Base-by-base conservation (phyloP, 2,329 filamentous ascomycete genomes). In the Aspergillus sp. region DNA sequence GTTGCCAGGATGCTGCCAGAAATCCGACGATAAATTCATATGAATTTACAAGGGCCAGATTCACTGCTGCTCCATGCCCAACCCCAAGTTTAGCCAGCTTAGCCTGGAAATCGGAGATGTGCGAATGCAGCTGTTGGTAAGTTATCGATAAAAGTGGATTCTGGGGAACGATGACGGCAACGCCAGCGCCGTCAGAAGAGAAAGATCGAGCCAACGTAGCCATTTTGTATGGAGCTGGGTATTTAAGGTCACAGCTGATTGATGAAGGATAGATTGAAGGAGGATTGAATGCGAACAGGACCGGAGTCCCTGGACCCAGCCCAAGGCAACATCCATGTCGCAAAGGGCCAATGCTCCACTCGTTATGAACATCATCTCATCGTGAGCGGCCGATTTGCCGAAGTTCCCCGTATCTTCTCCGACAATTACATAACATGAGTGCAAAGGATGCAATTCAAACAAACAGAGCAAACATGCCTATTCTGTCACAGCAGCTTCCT, bases 1-100 rank as follows among this genome's bases (percentile, higher is more conserved):
- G 84, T 78, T 95, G 91, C 86, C 88, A 91, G n/a, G 90, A 86
- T 17, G 87, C 83, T n/a, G 90, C 91, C 45, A 96, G 83, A 76
- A 96, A 96, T 2, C 90, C 87, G 56, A 95, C 86, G 70, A 96
- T 89, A 77, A 96, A 95, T 74, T 93, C 90, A 75, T 91, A 93
- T 53, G 88, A 91, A 79, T 96, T 96, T 58, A 89, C 84, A 17
- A 92, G 83, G 27, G 91, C 89, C 71, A 96, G 92, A 48, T 90
- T 95, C 52, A 96, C 90, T 47, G 90, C 87, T 13, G 87, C 84
- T 63, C 83, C 82, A 44, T 83, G 82, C 56, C 82, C 80, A 61
- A 96, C 86, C 63, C 91, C 91, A 56, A 93, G 81, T 48, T 82
- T 82, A 22, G 91, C 90, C 61, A 96, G 86, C 76, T 91, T 90